A percentile compares a stretch with the other conserved stretches of the same genome.
Evolutionary conservation across 257 asterid species (phyloP).

Genomic region (Pogostemon cablin): DNA sequence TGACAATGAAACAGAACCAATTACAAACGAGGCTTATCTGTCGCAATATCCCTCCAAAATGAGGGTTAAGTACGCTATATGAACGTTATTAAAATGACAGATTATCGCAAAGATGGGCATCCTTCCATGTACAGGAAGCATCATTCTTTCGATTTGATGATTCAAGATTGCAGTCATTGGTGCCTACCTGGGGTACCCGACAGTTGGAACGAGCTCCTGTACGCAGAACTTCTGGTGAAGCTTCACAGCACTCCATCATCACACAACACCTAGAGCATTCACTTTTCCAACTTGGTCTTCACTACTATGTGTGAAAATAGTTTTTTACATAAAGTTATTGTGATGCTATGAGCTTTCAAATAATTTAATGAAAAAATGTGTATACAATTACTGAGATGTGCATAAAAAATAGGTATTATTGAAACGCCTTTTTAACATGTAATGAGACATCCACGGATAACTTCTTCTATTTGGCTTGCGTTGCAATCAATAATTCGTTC

Average conservation of each 20-base stretch:
- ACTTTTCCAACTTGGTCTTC: too few species aligned
- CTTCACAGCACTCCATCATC: slow-evolving; percentile 24
- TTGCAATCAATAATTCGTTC: too few species aligned
- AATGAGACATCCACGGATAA: too few species aligned
- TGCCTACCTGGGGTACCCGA: slow-evolving; percentile 86
- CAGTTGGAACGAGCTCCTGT: slow-evolving; percentile 71
- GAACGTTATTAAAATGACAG: slow-evolving; percentile 64
- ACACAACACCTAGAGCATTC: background rate
- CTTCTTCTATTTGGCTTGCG: too few species aligned
- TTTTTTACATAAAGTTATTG: too few species aligned
- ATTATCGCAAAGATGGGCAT: slow-evolving; percentile 73
- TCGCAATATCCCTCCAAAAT: slow-evolving; percentile 56
- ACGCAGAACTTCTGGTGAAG: slow-evolving; percentile 54
- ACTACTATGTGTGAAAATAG: too few species aligned
- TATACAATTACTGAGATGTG: too few species aligned
- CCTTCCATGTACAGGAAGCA: slow-evolving; percentile 64
- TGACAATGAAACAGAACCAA: slow-evolving; percentile 69
- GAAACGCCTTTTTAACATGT: too few species aligned
- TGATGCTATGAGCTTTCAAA: slow-evolving; percentile 30
- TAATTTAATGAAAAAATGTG: too few species aligned
- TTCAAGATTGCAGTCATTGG: slow-evolving; percentile 86
- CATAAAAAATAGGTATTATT: too few species aligned
- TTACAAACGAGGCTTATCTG: slow-evolving; percentile 61
- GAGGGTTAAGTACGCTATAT: slow-evolving; percentile 55
- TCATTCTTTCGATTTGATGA: slow-evolving; percentile 35